Percentiles rank a stretch among this genome's conserved stretches.
phyloP scores from a whole-genome alignment of 768 basidiomycete species.

The Boletus huronensis region DNA sequence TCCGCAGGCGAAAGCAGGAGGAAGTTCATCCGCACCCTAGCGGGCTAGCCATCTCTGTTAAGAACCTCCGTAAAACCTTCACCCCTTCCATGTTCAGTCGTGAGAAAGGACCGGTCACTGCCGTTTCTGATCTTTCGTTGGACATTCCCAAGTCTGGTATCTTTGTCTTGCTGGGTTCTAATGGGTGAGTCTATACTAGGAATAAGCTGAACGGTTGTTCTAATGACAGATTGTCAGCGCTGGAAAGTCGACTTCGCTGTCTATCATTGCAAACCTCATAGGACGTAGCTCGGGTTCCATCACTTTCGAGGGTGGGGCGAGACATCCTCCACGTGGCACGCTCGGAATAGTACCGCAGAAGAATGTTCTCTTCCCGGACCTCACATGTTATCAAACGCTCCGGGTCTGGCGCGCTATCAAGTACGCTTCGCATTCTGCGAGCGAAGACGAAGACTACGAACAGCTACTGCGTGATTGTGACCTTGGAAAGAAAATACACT shows the following conservation, averaged over 20 bases:
- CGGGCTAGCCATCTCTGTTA: slow-evolving; percentile 58
- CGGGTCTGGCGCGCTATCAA: slow-evolving; percentile 73
- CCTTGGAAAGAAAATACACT: slow-evolving; percentile 62
- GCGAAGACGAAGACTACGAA: slow-evolving; percentile 52
- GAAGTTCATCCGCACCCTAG: slow-evolving; percentile 30
- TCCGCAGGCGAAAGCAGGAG: slow-evolving; percentile 11
- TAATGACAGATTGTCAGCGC: slow-evolving; percentile 42
- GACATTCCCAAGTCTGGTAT: slow-evolving; percentile 71
- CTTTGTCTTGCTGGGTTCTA: slow-evolving; percentile 74
- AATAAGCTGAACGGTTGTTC: not conserved
- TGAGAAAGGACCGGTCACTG: slow-evolving; percentile 50
- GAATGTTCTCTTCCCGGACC: slow-evolving; percentile 76
- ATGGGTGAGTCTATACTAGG: slow-evolving; percentile 44
- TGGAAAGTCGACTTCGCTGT: slow-evolving; percentile 72
- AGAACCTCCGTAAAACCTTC: slow-evolving; percentile 58
- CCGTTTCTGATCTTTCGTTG: slow-evolving; percentile 62
- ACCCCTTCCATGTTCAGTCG: slow-evolving; percentile 45
- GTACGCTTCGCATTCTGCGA: slow-evolving; percentile 41
- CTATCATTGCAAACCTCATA: slow-evolving; percentile 61
- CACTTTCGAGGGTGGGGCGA: slow-evolving; percentile 48
- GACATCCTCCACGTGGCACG: slow-evolving; percentile 56
- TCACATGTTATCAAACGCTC: slow-evolving; percentile 71
- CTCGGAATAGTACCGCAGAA: slow-evolving; percentile 81
- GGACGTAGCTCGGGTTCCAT: slow-evolving; percentile 58
- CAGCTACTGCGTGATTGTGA: slow-evolving; percentile 72